Evolutionary conservation across 2,329 filamentous ascomycete species (phyloP).

Genomic region (Colletotrichum orbiculare): DNA sequence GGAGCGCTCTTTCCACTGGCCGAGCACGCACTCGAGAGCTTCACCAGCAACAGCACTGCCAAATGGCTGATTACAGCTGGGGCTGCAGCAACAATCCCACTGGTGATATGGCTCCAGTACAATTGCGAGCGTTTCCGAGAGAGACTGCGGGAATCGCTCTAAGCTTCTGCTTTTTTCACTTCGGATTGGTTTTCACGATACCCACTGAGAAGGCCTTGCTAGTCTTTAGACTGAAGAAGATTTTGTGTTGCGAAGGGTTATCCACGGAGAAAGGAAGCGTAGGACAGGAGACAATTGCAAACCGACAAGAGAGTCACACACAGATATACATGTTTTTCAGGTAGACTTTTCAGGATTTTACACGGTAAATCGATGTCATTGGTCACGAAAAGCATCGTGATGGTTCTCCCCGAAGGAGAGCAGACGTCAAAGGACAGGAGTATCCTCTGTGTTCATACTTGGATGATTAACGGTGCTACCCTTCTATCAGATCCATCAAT

Average conservation of each 20-base stretch:
- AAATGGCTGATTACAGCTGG: conserved; percentile 23
- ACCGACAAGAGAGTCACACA: too few species aligned
- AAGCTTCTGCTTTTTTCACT: background rate
- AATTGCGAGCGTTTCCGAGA: conserved; percentile 11
- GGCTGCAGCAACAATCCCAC: conserved; percentile 1
- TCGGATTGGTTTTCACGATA: conserved; percentile 1
- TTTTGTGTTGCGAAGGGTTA: too few species aligned
- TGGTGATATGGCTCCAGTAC: conserved; percentile 19
- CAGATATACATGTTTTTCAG: too few species aligned
- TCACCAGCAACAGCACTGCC: conserved; percentile 25
- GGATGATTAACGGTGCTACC: background rate
- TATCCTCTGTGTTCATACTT: conserved; percentile 1
- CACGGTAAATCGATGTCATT: too few species aligned
- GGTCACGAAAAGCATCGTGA: too few species aligned
- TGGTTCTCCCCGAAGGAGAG: too few species aligned
- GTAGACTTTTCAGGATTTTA: too few species aligned
- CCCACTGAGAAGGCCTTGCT: background rate
- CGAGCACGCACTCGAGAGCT: conserved; percentile 14
- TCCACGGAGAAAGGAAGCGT: too few species aligned
- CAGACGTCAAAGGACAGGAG: too few species aligned
- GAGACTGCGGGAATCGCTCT: conserved; percentile 5
- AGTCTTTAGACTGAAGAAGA: too few species aligned
- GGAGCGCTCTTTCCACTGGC: conserved; percentile 18
- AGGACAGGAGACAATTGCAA: too few species aligned
- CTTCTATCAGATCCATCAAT: background rate